Base-by-base conservation (phyloP, 2,329 filamentous ascomycete genomes). In the Coleophoma cylindrospora region DNA sequence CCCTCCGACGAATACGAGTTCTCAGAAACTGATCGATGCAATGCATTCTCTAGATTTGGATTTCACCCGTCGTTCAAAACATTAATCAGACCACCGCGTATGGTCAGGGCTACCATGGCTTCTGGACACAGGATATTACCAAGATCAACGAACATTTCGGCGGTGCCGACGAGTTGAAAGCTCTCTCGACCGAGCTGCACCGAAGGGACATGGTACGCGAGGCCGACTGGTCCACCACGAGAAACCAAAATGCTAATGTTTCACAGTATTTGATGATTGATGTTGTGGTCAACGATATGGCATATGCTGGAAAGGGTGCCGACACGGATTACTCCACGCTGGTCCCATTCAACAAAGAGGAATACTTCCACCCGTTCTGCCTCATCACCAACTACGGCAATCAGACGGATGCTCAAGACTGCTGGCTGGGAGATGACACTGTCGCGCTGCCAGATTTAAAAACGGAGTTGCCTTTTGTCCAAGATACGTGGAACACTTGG, bases 321-420 rank as follows among this genome's bases (percentile, higher is more conserved):
- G 67, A 68, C 4, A 72, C 83, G 37, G 73, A 83, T 62, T 84
- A 83, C 60, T 70, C 68, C 51, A 59, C 66, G 14, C 74, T 76
- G 41, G 66, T 71, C 19, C 75, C 79, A 7, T 80, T 85, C 58
- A 75, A 84, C 63, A 66, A 52, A 76, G 22, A 71, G 17, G 73
- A 72, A 22, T 83, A 83, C 57, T 87, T 79, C 66, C 83, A 87
- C 61, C 40, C 74, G 1, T 77, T 75, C 59, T 87, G 84, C 65
- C 60, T 61, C 3, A 71, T 80, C 47, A 73, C 74, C 52, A 61
- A 84, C 63, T 84, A 81, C 66, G 61, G 65, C 37, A 66, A 83
- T 60, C 70, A 80, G 55, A 69, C 63, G 1, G 69, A 66, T 15
- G 61, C 65, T 2, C 62, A 55, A 47, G 49, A 48, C 34, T 77